Base-by-base conservation (phyloP, 2,329 filamentous ascomycete genomes). In the Aureobasidium zeae region DNA sequence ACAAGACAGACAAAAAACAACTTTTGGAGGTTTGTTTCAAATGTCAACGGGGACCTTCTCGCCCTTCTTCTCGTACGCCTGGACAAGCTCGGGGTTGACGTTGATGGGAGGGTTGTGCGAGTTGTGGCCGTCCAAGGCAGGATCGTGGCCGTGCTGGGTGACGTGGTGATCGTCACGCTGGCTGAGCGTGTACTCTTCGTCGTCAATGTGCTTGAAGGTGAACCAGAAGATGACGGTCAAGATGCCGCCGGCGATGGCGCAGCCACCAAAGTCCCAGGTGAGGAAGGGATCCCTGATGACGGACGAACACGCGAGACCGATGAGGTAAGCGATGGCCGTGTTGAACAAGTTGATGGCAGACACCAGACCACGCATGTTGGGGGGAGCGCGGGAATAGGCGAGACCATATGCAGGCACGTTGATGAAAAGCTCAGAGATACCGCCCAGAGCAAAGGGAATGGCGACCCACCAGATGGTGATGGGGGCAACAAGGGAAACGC, bases 171-270 rank as follows among this genome's bases (percentile, higher is more conserved):
- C 48, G 8, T 42, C 41, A 20, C 44, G 28, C 33, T 49, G 44
- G 5, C 37, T 49, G 17, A 48, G 47, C 21, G 45, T 50, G 24
- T 55, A 54, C 43, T 53, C 54, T 37, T 52, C 54, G 47, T 57
- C 52, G 51, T 62, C 57, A 20, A 74, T 53, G 33, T 65, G 54
- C 20, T 57, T 62, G 51, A 73, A 71, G 17, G 63, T 55, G 55
- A 62, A 66, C 56, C 62, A 69, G 53, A 74, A 74, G 42, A 73
- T 52, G 19, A 68, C 52, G 0, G 67, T 70, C 52, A 73, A 65
- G 3, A 67, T 56, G 28, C 60, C 63, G 2, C 73, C 62, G 5
- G 65, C 69, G 32, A 74, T 69, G 2, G 66, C 65, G 3, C 69
- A 68, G 16, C 66, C 71, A 3, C 60, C 67, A 61, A 68, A 71